Conservation (phyloP, 2,329 filamentous ascomycete genomes). For the Stylonectria norvegica region DNA sequence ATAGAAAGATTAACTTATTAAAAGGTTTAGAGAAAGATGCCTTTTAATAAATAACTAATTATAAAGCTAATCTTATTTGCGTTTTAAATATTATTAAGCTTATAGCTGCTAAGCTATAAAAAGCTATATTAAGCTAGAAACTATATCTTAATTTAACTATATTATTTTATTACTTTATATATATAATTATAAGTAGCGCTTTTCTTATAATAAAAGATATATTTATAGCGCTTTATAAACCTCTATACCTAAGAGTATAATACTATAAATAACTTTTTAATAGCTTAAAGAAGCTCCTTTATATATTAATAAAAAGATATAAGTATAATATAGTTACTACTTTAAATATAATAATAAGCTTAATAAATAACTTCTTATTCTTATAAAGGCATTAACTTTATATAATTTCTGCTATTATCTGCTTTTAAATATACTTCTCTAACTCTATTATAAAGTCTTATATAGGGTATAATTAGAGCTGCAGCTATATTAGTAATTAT, state of each 20-base stretch:
- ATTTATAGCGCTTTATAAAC: no score
- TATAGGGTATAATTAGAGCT: not conserved
- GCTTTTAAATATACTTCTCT: not conserved
- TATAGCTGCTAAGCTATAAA: not conserved
- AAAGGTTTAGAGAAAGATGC: not conserved
- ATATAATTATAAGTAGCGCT: not conserved
- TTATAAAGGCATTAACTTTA: not conserved
- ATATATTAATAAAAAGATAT: not conserved
- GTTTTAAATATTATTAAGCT: conserved; percentile 3
- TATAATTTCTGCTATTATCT: not conserved
- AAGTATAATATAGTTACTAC: no score
- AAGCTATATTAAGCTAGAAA: conserved; percentile 1
- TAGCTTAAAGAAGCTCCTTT: no score
- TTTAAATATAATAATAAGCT: not conserved
- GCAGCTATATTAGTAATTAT: not conserved
- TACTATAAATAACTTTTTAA: not conserved
- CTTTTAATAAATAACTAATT: conserved; percentile 1
- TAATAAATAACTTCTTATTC: not conserved
- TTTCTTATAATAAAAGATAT: no score
- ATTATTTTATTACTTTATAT: not conserved
- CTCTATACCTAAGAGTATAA: no score
- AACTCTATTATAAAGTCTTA: not conserved
- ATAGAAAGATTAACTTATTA: not conserved
- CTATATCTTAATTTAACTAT: conserved; percentile 1
- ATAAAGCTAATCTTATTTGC: conserved; percentile 5